A percentile compares a stretch with the other conserved stretches of the same genome.
These are phyloP conservation scores for Pleurotus platypus DNA, from an alignment of 768 basidiomycete genomes.

Conservation along the genomic window DNA sequence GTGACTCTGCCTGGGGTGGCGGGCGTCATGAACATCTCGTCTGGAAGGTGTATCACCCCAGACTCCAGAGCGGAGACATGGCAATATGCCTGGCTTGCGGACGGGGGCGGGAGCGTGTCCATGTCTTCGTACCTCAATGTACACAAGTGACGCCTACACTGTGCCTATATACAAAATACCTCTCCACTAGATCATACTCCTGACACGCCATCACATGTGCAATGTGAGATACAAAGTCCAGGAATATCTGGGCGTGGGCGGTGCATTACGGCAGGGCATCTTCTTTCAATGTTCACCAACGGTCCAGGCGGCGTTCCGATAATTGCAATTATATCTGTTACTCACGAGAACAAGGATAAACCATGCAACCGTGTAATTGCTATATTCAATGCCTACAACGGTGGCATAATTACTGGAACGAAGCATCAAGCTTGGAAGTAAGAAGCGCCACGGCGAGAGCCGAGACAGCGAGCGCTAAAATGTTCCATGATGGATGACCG, in stretches of 20 bases:
- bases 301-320: too few relatives aligned
- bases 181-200: neutral
- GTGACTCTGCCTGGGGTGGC: conserved; percentile 23
- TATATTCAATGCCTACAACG: neutral
- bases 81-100: conserved; percentile 43
- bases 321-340: too few relatives aligned
- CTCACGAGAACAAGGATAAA: too few relatives aligned
- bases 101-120: conserved; percentile 34
- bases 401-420: neutral
- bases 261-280: too few relatives aligned
- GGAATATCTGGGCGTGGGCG: too few relatives aligned
- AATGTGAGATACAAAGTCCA: neutral
- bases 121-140: neutral
- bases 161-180: neutral
- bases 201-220: neutral
- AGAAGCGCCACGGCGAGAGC: conserved; percentile 1
- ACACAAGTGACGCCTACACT: neutral
- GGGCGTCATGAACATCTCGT: conserved; percentile 34
- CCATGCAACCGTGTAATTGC: neutral
- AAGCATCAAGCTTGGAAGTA: neutral
- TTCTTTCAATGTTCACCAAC: too few relatives aligned
- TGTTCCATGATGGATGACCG: neutral
- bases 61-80: conserved; percentile 54
- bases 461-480: neutral
- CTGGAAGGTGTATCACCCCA: conserved; percentile 36